These are phyloP conservation scores for Peronosclerospora sorghi DNA, from an alignment of 352 stramenopile species.

Conservation along the genomic window DNA sequence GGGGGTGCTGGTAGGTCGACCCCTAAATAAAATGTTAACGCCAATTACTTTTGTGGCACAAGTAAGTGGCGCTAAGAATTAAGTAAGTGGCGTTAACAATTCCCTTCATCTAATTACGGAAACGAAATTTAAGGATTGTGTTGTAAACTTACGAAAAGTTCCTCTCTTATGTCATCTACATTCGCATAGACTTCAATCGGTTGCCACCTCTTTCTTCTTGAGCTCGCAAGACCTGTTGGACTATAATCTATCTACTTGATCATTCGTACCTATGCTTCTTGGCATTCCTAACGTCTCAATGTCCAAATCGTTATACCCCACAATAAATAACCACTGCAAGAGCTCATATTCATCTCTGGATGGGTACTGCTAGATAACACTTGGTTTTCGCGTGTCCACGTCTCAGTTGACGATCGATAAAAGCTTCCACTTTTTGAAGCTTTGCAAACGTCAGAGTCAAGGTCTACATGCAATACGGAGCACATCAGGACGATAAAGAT, in stretches of 20 bases:
- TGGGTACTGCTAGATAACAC: conserved; percentile 88
- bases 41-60: too few species aligned
- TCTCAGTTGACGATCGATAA: conserved; percentile 92
- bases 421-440: conserved; percentile 83
- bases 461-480: conserved; percentile 31
- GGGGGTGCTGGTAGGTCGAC: too few species aligned
- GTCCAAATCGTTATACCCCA: conserved; percentile 87
- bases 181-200: too few species aligned
- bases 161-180: too few species aligned
- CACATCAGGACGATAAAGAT: not conserved
- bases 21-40: too few species aligned
- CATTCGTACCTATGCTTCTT: not conserved
- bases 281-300: conserved; percentile 6
- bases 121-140: too few species aligned
- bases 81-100: too few species aligned
- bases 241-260: not conserved
- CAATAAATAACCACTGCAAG: conserved; percentile 92
- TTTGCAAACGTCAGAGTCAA: conserved; percentile 84
- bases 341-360: conserved; percentile 95
- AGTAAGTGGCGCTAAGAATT: too few species aligned
- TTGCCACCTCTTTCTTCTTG: too few species aligned
- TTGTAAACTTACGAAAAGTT: too few species aligned
- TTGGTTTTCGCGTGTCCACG: conserved; percentile 94
- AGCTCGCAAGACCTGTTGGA: too few species aligned
- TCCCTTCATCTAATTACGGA: too few species aligned